Evolutionary conservation across 2,329 filamentous ascomycete species (phyloP).

Genomic region (Microsporum canis): DNA sequence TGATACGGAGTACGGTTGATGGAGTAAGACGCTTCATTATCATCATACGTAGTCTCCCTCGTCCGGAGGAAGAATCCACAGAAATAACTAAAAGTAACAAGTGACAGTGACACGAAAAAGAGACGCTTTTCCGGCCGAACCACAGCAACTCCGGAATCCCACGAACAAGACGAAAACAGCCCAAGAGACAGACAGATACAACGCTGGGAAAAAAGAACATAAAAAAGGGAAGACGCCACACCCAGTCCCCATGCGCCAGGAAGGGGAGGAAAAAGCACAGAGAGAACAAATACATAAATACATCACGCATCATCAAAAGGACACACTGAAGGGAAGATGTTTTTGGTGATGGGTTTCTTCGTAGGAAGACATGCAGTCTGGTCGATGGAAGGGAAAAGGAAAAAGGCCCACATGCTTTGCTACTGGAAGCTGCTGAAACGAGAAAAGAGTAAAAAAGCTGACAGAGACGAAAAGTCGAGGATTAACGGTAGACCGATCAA

Average conservation of each 20-base stretch:
- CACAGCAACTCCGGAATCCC: background rate
- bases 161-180: background rate
- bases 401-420: too few species aligned
- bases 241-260: background rate
- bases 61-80: conserved; percentile 9
- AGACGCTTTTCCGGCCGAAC: conserved; percentile 3
- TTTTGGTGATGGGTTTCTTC: background rate
- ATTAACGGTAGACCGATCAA: too few species aligned
- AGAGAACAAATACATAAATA: background rate
- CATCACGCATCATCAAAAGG: background rate
- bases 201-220: background rate
- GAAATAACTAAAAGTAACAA: conserved; percentile 17
- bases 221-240: background rate
- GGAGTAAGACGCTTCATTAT: background rate
- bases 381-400: background rate
- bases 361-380: background rate
- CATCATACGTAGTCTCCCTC: background rate
- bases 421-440: too few species aligned
- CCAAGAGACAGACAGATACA: background rate
- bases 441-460: too few species aligned
- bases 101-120: conserved; percentile 14
- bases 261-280: background rate
- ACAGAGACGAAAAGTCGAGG: too few species aligned
- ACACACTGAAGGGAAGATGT: background rate
- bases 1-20: background rate